Base-by-base conservation (phyloP, 805 yeast species). In the Yamadazyma tumulicola region DNA sequence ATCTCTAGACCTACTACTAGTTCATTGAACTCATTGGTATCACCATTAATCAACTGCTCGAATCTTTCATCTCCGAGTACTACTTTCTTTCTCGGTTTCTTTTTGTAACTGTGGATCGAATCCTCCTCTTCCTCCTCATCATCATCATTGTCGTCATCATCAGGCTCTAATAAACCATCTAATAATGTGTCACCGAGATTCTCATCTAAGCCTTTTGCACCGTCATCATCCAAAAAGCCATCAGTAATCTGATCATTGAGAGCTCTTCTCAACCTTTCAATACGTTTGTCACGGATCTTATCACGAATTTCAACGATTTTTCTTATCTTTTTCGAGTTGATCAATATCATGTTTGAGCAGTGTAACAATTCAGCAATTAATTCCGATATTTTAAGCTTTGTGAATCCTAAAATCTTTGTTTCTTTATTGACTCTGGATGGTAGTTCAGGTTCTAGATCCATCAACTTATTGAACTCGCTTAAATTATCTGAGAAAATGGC, bases 281-380 rank as follows among this genome's bases (percentile, higher is more conserved):
- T 34, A 42, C 57, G 67, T 33, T 54, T 57, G 2, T 41, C 44
- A 39, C 96, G 72, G 40, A 81, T 76, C 9, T 61, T 56, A 50
- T 88, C 95, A 31, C 96, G 73, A 37, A 81, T 77, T 24, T 61
- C 58, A 16, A 87, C 79, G 28, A 86, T 72, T 19, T 69, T 68
- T 56, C 85, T 81, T 35, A 89, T 87, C 34, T 71, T 72, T 26
- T 74, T 77, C 29, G 89, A 87, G 55, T 91, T 93, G 46, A 93
- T 72, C 13, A 88, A 69, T 0, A 83, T 86, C 97, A 93, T 93
- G 61, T 93, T 93, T n/a, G 96, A 87, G 54, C 99, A 93, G 59
- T 93, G 98, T 37, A 93, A 69, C 26, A 93, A 69, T 52, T 93
- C 99, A 0, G 98, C 98, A 31, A 93, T 77, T 34, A 93, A 66